Conservation (phyloP, 2,329 filamentous ascomycete genomes). For the Cladosporium velox region DNA sequence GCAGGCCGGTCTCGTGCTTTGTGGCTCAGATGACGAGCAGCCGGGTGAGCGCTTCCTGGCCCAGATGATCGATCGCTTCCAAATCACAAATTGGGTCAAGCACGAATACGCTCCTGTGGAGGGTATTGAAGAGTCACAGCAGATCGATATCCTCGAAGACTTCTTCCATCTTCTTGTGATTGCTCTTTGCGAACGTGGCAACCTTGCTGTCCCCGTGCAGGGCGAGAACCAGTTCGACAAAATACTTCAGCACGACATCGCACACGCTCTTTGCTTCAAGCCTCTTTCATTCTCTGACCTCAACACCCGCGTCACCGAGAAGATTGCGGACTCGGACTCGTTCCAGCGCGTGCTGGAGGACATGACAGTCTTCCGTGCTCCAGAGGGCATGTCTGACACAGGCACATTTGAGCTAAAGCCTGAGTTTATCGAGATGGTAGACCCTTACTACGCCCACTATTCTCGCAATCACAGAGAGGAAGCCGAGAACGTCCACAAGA, state of each 20-base stretch:
- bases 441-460: slow-evolving; percentile 95
- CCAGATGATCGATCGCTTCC: slow-evolving; percentile 88
- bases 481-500: slow-evolving; percentile 84
- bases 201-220: slow-evolving; percentile 65
- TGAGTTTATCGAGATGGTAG: slow-evolving; percentile 81
- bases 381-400: slow-evolving; percentile 87
- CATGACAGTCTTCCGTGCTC: slow-evolving; percentile 85
- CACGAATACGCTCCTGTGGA: slow-evolving; percentile 74
- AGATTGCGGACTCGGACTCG: slow-evolving; percentile 83
- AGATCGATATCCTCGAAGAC: slow-evolving; percentile 91
- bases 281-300: slow-evolving; percentile 94
- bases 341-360: slow-evolving; percentile 82
- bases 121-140: slow-evolving; percentile 81
- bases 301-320: slow-evolving; percentile 80
- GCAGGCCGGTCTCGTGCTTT: slow-evolving; percentile 86
- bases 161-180: slow-evolving; percentile 93
- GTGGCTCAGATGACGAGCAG: slow-evolving; percentile 66
- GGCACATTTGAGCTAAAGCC: slow-evolving; percentile 92
- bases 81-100: slow-evolving; percentile 82
- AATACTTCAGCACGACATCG: slow-evolving; percentile 83
- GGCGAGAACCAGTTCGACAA: slow-evolving; percentile 59
- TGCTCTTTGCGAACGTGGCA: slow-evolving; percentile 82
- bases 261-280: slow-evolving; percentile 93
- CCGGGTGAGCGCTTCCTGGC: slow-evolving; percentile 65
- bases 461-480: slow-evolving; percentile 97